Conservation (phyloP, 148 eudicot genomes). For the Fagopyrum homotropicum region DNA sequence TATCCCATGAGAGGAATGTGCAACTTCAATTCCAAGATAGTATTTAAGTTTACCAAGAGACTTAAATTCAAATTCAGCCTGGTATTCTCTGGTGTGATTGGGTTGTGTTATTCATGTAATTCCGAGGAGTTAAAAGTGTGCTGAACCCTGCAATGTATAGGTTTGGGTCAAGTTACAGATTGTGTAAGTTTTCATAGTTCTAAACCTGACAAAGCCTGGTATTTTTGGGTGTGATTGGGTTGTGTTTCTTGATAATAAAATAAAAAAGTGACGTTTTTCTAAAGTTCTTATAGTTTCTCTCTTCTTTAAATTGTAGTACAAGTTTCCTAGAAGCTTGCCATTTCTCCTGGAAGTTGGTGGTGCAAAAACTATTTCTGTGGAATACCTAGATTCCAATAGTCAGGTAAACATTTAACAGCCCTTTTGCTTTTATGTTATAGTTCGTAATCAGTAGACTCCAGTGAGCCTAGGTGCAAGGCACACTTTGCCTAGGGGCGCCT, state of each 20-base stretch:
- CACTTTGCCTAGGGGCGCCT: no score
- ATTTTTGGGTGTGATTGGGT: background rate
- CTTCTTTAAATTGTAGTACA: conserved; percentile 47
- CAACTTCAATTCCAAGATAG: no score
- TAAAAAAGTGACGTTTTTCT: background rate
- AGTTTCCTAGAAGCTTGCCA: conserved; percentile 49
- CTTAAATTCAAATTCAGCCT: no score
- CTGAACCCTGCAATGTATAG: background rate
- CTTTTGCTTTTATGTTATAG: conserved; percentile 7
- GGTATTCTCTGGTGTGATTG: background rate
- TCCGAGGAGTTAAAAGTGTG: background rate
- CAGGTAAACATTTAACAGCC: conserved; percentile 32
- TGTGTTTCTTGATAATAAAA: background rate
- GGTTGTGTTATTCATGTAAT: background rate
- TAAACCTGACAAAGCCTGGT: background rate
- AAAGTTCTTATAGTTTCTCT: background rate
- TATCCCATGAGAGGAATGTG: no score
- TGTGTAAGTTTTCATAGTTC: background rate
- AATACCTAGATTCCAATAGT: conserved; percentile 36
- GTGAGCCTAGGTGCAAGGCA: no score
- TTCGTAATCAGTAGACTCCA: background rate
- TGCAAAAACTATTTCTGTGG: conserved; percentile 45
- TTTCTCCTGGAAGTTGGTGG: conserved; percentile 61
- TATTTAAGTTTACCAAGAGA: no score
- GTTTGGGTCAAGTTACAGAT: background rate